phyloP scores from a whole-genome alignment of 2,329 filamentous ascomycete genomes.

The Colletotrichum chlorophyti region DNA sequence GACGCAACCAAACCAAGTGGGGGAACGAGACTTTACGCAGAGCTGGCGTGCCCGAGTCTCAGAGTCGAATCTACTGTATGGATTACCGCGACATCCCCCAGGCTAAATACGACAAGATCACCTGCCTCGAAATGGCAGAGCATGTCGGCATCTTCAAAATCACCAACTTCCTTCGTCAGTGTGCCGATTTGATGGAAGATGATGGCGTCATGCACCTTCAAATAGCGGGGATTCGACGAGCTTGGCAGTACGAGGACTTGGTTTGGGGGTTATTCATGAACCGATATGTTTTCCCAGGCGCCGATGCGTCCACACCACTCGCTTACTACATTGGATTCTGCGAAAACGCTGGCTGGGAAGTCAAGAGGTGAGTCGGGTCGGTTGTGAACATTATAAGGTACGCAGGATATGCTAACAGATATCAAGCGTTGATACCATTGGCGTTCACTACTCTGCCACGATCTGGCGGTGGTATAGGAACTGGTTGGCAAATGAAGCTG shows the following conservation, averaged over 20 bases:
- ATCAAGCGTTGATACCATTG: conserved; percentile 77
- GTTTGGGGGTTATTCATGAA: conserved; percentile 99
- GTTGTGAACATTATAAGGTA: neutral
- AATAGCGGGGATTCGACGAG: conserved; percentile 89
- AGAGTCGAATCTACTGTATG: conserved; percentile 84
- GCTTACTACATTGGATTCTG: conserved; percentile 85
- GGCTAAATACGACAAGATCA: conserved; percentile 77
- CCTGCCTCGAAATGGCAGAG: conserved; percentile 97
- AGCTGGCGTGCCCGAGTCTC: conserved; percentile 75
- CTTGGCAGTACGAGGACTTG: conserved; percentile 97
- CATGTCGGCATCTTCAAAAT: conserved; percentile 95
- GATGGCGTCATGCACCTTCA: conserved; percentile 96
- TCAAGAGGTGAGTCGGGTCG: conserved; percentile 81
- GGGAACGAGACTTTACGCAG: conserved; percentile 82
- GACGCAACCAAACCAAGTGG: conserved; percentile 89
- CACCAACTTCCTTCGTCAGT: conserved; percentile 79
- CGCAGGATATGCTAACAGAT: neutral
- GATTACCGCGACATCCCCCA: conserved; percentile 88
- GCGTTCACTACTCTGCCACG: conserved; percentile 87
- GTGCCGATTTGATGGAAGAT: conserved; percentile 94
- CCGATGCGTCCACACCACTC: conserved; percentile 91
- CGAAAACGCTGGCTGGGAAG: conserved; percentile 82
- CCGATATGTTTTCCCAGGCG: conserved; percentile 80
- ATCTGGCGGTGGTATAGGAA: conserved; percentile 93
- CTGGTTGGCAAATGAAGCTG: conserved; percentile 86